These are phyloP conservation scores for Penstemon eatonii DNA, from an alignment of 257 asterid genomes.

Conservation along the genomic window DNA sequence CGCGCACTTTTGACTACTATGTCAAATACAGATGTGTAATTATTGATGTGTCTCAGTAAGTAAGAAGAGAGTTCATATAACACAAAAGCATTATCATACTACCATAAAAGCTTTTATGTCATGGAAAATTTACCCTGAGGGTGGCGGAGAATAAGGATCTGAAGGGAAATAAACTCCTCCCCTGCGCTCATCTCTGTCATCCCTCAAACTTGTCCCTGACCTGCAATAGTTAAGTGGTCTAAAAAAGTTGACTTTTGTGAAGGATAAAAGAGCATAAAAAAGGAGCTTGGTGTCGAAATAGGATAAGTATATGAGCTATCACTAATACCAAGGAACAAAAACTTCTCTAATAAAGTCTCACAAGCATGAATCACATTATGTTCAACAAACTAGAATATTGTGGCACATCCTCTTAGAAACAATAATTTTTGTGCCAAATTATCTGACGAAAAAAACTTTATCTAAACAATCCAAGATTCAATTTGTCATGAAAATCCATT, in stretches of 20 bases:
- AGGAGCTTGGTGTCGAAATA: not conserved
- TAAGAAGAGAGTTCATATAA: not conserved
- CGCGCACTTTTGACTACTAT: too few relatives aligned
- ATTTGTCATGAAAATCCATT: not conserved
- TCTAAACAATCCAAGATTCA: not conserved
- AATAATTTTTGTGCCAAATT: not conserved
- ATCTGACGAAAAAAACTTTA: too few relatives aligned
- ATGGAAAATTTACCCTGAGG: conserved; percentile 34
- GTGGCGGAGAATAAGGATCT: conserved; percentile 11
- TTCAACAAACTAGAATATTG: not conserved
- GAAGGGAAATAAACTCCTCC: conserved; percentile 21
- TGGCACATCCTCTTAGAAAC: not conserved
- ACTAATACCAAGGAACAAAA: too few relatives aligned
- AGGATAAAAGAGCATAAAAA: not conserved
- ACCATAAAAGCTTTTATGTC: not conserved
- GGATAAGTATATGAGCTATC: not conserved
- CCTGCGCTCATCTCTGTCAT: conserved; percentile 13
- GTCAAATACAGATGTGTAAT: not conserved
- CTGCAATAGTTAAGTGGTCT: conserved; percentile 17
- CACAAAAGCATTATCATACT: not conserved
- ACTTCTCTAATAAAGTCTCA: too few relatives aligned
- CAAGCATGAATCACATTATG: not conserved
- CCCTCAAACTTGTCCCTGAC: conserved; percentile 23
- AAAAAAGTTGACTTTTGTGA: not conserved
- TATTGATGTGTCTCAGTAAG: not conserved